These are phyloP conservation scores for Conticribra weissflogii DNA, from an alignment of 108 stramenopile genomes.

Conservation along the genomic window DNA sequence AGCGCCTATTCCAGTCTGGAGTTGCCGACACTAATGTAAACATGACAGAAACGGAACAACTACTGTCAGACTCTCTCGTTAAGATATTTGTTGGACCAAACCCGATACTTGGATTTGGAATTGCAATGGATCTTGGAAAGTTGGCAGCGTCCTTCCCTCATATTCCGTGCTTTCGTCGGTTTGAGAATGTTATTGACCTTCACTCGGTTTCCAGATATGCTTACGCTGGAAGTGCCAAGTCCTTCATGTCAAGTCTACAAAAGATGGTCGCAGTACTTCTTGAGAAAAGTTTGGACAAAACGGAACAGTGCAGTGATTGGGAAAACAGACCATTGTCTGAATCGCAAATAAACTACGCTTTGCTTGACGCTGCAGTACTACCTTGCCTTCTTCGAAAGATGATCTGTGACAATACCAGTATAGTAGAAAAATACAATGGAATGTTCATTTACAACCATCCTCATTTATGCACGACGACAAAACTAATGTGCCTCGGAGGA, in stretches of 20 bases:
- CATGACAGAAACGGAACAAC: constrained; percentile 17
- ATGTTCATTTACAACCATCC: constrained; percentile 31
- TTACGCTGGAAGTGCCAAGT: constrained; percentile 5
- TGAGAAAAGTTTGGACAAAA: constrained; percentile 43
- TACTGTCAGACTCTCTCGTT: constrained; percentile 13
- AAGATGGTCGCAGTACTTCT: constrained; percentile 38
- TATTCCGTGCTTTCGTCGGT: constrained; percentile 38
- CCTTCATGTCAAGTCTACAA: constrained; percentile 30
- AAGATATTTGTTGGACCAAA: constrained; percentile 28
- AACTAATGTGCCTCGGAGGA: constrained; percentile 4
- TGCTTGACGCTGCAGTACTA: constrained; percentile 48
- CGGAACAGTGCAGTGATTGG: constrained; percentile 57
- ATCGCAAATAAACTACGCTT: constrained; percentile 44
- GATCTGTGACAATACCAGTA: constrained; percentile 4
- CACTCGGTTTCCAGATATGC: constrained; percentile 20
- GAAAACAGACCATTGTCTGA: constrained; percentile 30
- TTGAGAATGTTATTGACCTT: constrained; percentile 43
- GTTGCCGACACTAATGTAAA: neutral
- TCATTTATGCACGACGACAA: constrained; percentile 14
- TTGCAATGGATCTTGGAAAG: constrained; percentile 43
- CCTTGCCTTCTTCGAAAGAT: constrained; percentile 39
- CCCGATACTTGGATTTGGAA: constrained; percentile 40
- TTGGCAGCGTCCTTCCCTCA: constrained; percentile 47
- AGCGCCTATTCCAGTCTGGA: constrained; percentile 18
- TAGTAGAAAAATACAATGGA: constrained; percentile 26